A percentile compares a stretch with the other conserved stretches of the same genome.
Evolutionary conservation across 495 filamentous ascomycete species (phyloP).

Genomic region (Ramalina intermedia): DNA sequence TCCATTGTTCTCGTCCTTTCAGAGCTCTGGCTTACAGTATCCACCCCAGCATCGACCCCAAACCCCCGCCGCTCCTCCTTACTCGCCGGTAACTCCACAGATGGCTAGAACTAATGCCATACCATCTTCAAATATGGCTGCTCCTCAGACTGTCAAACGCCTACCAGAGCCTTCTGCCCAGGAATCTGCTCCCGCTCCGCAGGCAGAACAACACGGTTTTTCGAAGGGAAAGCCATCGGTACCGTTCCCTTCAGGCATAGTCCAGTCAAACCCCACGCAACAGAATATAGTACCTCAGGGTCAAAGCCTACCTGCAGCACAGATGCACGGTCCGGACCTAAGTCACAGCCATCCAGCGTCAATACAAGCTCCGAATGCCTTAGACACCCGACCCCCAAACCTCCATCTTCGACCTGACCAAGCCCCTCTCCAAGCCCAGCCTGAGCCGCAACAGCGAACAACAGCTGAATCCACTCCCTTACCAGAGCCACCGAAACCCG

Average conservation of each 20-base stretch:
- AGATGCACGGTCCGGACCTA: background rate
- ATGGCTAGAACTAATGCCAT: slow-evolving; percentile 6
- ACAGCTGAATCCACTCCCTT: slow-evolving; percentile 14
- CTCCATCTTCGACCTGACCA: background rate
- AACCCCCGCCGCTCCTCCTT: slow-evolving; percentile 14
- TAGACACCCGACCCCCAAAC: background rate
- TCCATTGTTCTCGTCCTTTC: no score
- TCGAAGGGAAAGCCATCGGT: no score
- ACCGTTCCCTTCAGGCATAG: no score
- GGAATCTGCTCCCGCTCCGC: no score
- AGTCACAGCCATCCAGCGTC: background rate
- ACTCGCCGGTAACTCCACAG: slow-evolving; percentile 16
- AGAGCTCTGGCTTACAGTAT: no score
- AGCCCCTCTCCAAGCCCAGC: background rate
- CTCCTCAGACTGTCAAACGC: no score
- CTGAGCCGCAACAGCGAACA: background rate
- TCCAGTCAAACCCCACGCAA: background rate
- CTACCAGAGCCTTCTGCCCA: no score
- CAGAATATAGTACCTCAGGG: background rate
- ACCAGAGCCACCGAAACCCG: slow-evolving; percentile 27
- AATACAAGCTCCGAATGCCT: background rate
- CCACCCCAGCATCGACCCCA: background rate
- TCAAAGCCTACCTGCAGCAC: background rate
- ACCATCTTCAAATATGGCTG: background rate
- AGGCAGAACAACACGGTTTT: no score